Evolutionary conservation across 352 stramenopile species (phyloP).

Genomic region (Pythium apleroticum): DNA sequence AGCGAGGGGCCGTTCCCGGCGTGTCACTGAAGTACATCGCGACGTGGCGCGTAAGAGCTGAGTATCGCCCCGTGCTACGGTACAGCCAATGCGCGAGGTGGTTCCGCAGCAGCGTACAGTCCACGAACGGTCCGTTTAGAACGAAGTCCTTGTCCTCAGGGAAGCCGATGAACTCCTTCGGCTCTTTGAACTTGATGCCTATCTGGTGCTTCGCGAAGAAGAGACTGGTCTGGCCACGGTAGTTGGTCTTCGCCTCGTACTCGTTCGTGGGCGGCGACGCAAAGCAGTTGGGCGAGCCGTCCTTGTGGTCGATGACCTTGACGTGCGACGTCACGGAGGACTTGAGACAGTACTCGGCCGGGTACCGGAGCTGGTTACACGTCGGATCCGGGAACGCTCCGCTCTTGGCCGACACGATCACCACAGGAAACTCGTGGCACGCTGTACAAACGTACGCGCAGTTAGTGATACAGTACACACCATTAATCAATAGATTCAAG

Average conservation of each 20-base stretch:
- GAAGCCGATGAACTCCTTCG: slow-evolving; percentile 50
- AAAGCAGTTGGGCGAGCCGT: slow-evolving; percentile 61
- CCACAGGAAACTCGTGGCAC: slow-evolving; percentile 70
- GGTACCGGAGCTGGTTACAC: slow-evolving; percentile 72
- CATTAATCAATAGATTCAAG: too few species aligned
- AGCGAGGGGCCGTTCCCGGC: slow-evolving; percentile 28
- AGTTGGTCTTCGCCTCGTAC: slow-evolving; percentile 61
- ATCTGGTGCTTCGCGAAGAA: slow-evolving; percentile 82
- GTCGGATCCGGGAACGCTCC: slow-evolving; percentile 60
- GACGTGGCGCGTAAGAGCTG: slow-evolving; percentile 57
- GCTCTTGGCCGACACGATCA: slow-evolving; percentile 58
- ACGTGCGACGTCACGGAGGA: slow-evolving; percentile 44
- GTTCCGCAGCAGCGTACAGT: slow-evolving; percentile 73
- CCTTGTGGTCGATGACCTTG: slow-evolving; percentile 61
- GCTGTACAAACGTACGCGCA: slow-evolving; percentile 26
- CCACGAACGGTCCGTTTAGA: slow-evolving; percentile 73
- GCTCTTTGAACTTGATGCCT: slow-evolving; percentile 57
- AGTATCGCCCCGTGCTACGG: slow-evolving; percentile 66
- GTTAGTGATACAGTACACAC: too few species aligned
- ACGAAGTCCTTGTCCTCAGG: slow-evolving; percentile 68
- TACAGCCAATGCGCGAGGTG: slow-evolving; percentile 81
- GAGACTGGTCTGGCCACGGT: slow-evolving; percentile 76
- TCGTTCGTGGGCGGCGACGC: slow-evolving; percentile 37
- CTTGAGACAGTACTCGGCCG: slow-evolving; percentile 70
- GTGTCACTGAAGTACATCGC: slow-evolving; percentile 65